A percentile compares a stretch with the other conserved stretches of the same genome.
Conservation (phyloP, 2,329 filamentous ascomycete species). For the Trichoderma koningii region DNA sequence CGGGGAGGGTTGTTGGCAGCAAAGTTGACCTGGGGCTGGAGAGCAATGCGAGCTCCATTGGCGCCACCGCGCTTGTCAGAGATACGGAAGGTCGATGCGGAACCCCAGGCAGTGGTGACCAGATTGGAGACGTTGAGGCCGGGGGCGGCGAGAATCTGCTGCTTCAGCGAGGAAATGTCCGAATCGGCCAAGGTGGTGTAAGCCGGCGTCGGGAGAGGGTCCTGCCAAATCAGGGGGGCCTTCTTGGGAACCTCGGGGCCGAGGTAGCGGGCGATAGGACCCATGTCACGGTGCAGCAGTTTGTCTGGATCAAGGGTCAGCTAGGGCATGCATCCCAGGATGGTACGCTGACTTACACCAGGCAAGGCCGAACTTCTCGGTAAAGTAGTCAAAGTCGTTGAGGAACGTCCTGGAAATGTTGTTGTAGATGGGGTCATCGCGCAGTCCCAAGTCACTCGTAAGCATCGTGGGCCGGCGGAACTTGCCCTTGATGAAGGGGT, state of each 20-base stretch:
- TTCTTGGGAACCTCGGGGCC: constrained; percentile 73
- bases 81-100: constrained; percentile 70
- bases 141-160: constrained; percentile 59
- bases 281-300: constrained; percentile 77
- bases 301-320: constrained; percentile 47
- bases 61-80: constrained; percentile 80
- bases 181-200: constrained; percentile 59
- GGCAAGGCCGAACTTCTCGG: constrained; percentile 67
- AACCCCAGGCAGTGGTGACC: constrained; percentile 66
- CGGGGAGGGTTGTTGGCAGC: constrained; percentile 70
- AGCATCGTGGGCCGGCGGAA: constrained; percentile 74
- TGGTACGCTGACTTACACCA: constrained; percentile 58
- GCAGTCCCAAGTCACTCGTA: constrained; percentile 71
- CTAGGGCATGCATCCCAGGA: not conserved
- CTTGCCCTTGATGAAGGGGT: constrained; percentile 67
- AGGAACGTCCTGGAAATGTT: constrained; percentile 73
- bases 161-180: constrained; percentile 67
- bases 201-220: constrained; percentile 63
- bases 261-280: constrained; percentile 68
- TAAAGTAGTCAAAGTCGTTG: constrained; percentile 66
- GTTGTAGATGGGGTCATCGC: constrained; percentile 69
- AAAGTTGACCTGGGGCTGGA: constrained; percentile 71
- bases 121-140: constrained; percentile 63
- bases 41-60: constrained; percentile 75
- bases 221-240: constrained; percentile 66